Evolutionary conservation across 768 basidiomycete genomes (phyloP).

Genomic region (Tulasnella sp.): DNA sequence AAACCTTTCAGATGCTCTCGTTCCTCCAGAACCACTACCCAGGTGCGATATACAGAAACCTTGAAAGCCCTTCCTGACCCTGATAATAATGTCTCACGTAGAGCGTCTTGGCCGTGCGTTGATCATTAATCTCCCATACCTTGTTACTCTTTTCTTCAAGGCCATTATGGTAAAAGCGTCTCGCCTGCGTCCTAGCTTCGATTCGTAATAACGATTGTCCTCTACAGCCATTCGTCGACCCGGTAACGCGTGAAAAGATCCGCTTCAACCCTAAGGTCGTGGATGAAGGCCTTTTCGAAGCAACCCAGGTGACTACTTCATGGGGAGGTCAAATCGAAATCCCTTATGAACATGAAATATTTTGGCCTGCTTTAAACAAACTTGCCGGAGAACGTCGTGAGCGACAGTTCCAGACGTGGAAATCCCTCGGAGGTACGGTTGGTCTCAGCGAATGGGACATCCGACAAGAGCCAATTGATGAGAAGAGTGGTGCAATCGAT

Average conservation of each 20-base stretch:
- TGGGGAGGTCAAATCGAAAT: slow-evolving; percentile 62
- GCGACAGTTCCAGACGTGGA: slow-evolving; percentile 50
- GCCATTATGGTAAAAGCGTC: slow-evolving; percentile 36
- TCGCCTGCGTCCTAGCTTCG: background rate
- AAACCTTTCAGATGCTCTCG: slow-evolving; percentile 38
- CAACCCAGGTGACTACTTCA: slow-evolving; percentile 51
- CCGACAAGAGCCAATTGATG: slow-evolving; percentile 30
- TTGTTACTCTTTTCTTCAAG: slow-evolving; percentile 63
- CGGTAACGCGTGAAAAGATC: slow-evolving; percentile 62
- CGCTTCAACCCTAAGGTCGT: slow-evolving; percentile 31
- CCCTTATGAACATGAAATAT: slow-evolving; percentile 58
- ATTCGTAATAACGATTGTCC: background rate
- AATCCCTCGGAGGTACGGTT: slow-evolving; percentile 47
- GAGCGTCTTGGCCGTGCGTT: slow-evolving; percentile 68
- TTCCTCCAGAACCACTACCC: slow-evolving; percentile 78
- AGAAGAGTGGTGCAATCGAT: background rate
- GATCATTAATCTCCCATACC: slow-evolving; percentile 70
- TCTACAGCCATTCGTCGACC: slow-evolving; percentile 49
- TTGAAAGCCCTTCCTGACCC: background rate
- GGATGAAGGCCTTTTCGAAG: slow-evolving; percentile 52
- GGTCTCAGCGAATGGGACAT: slow-evolving; percentile 74
- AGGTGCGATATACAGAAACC: background rate
- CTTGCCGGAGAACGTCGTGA: slow-evolving; percentile 41
- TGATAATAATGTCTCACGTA: slow-evolving; percentile 22
- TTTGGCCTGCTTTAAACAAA: slow-evolving; percentile 55